Conservation (phyloP, 2,329 filamentous ascomycete genomes). For the Chaetomiaceae sp. region DNA sequence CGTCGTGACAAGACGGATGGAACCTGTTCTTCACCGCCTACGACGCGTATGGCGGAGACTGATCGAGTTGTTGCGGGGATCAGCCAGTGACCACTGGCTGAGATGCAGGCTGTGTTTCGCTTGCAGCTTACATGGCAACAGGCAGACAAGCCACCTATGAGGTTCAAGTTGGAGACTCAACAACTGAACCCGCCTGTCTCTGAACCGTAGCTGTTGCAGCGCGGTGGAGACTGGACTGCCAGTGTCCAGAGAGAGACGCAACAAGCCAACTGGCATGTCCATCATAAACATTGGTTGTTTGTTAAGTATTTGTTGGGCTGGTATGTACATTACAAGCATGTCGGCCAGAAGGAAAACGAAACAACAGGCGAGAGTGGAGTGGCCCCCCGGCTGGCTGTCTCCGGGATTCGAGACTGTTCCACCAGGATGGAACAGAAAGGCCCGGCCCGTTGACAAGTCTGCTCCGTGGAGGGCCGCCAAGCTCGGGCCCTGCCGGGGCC, state of each 20-base stretch:
- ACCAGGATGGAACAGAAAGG: neutral
- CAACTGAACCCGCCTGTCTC: neutral
- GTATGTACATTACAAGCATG: too few species aligned
- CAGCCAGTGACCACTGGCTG: neutral
- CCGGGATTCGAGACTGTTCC: constrained; percentile 9
- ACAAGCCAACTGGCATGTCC: neutral
- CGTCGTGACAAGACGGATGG: neutral
- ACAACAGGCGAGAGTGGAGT: neutral
- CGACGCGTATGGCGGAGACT: constrained; percentile 4
- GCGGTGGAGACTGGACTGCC: neutral
- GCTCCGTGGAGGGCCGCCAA: neutral
- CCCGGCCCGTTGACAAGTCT: neutral
- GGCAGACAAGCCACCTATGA: neutral
- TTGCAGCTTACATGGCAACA: neutral
- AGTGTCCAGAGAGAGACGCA: neutral
- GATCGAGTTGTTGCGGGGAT: neutral
- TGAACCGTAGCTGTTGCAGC: neutral
- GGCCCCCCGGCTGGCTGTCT: too few species aligned
- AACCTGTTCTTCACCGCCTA: constrained; percentile 6
- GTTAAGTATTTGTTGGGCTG: too few species aligned
- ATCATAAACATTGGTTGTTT: too few species aligned
- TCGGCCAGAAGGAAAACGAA: too few species aligned
- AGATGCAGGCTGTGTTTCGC: neutral
- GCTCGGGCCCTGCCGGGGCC: too few species aligned
- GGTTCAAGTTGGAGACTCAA: neutral